Conservation (phyloP, 768 basidiomycete species). For the Russula ochroleuca region DNA sequence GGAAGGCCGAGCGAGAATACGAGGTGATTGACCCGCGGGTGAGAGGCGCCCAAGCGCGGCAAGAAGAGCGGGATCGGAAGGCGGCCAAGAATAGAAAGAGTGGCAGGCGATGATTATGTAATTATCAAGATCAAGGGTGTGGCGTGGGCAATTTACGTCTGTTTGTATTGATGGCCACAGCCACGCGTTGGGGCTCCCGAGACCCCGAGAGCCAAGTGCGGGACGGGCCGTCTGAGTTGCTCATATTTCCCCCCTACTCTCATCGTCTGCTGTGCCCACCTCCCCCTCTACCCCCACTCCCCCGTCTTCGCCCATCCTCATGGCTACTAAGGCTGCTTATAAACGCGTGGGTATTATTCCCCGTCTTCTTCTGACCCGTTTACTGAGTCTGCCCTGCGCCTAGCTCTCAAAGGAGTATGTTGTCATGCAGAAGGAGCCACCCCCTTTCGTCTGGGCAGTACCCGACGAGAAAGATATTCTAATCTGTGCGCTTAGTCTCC, state of each 20-base stretch:
- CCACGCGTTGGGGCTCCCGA: not conserved
- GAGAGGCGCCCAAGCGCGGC: slow-evolving; percentile 65
- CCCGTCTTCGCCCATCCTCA: slow-evolving; percentile 32
- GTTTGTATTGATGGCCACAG: not conserved
- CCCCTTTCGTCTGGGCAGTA: slow-evolving; percentile 92
- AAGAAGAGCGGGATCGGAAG: slow-evolving; percentile 73
- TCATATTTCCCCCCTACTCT: slow-evolving; percentile 5
- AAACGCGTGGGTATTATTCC: slow-evolving; percentile 57
- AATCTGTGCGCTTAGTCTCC: slow-evolving; percentile 61
- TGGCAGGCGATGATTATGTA: slow-evolving; percentile 29
- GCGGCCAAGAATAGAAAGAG: slow-evolving; percentile 33
- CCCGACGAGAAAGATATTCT: slow-evolving; percentile 98
- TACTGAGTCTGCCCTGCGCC: not conserved
- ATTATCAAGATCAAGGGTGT: not conserved
- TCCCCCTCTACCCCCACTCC: not conserved
- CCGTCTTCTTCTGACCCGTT: slow-evolving; percentile 21
- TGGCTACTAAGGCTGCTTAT: slow-evolving; percentile 84
- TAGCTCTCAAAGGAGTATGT: slow-evolving; percentile 87
- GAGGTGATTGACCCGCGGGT: slow-evolving; percentile 85
- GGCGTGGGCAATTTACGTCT: not conserved
- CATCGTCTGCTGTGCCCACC: not conserved
- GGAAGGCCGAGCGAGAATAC: slow-evolving; percentile 78
- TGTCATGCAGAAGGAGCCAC: slow-evolving; percentile 87
- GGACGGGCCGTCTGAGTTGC: not conserved
- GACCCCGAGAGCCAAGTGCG: not conserved